Evolutionary conservation across 805 yeast species (phyloP).

Genomic region (Candida silvicultrix): DNA sequence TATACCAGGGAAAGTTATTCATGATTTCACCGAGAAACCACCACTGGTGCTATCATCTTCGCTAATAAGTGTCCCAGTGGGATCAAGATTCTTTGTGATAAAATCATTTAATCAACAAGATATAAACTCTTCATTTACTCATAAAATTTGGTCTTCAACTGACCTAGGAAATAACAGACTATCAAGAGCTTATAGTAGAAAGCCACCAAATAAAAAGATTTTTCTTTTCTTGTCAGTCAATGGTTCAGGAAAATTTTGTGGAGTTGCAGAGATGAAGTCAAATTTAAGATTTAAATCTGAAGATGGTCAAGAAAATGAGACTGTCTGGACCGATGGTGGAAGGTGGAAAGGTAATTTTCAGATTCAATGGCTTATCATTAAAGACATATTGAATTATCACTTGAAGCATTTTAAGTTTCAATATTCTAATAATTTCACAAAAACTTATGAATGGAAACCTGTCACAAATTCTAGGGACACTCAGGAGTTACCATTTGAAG

Average conservation of each 20-base stretch:
- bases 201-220: slow-evolving; percentile 24
- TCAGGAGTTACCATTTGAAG: slow-evolving; percentile 45
- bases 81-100: slow-evolving; percentile 41
- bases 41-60: slow-evolving; percentile 9
- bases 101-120: slow-evolving; percentile 46
- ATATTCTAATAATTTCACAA: slow-evolving; percentile 10
- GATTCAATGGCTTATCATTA: slow-evolving; percentile 45
- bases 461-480: slow-evolving; percentile 59
- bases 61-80: slow-evolving; percentile 21
- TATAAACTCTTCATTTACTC: slow-evolving; percentile 40
- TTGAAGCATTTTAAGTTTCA: slow-evolving; percentile 39
- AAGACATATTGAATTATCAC: slow-evolving; percentile 42
- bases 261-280: slow-evolving; percentile 47
- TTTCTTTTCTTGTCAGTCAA: slow-evolving; percentile 54
- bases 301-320: slow-evolving; percentile 25
- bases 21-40: too few species aligned
- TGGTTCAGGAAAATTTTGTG: slow-evolving; percentile 51
- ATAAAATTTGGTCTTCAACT: slow-evolving; percentile 56
- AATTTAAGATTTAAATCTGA: slow-evolving; percentile 20
- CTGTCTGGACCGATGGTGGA: slow-evolving; percentile 39
- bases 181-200: slow-evolving; percentile 31
- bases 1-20: too few species aligned
- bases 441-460: slow-evolving; percentile 38
- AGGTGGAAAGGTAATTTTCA: slow-evolving; percentile 49
- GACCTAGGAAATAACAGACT: slow-evolving; percentile 48